Base-by-base conservation (phyloP, 2,329 filamentous ascomycete species). In the Trichophaea hybrida region DNA sequence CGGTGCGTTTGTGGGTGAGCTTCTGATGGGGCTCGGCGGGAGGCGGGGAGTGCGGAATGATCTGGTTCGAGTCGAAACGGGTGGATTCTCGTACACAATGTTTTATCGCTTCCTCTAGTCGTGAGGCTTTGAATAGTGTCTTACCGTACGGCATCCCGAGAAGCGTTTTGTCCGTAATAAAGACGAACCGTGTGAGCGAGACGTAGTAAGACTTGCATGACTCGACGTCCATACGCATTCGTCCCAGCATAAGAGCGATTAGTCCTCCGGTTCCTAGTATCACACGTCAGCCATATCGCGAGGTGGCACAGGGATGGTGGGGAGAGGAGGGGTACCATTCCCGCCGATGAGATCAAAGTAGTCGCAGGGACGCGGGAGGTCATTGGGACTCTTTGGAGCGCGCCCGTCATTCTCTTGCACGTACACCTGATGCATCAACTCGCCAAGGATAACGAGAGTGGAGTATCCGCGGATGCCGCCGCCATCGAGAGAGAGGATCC, bases 161-260 rank as follows among this genome's bases (percentile, higher is more conserved):
- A 67, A 98, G 86, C 4, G 91, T 97, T 76, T 98, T 98, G 75
- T 98, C 93, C 4, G 93, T 97, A 74, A 97, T 86, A 69, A 98
- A 98, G 1, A 98, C 93, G 72, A 85, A 85, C 69, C 86, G 83
- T 35, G 93, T 98, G 80, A 98, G 85, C 68, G 88, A 86, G 68
- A 95, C 89, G 69, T 97, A 98, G 17, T 97, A 83, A 69, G 96
- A 88, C 74, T 96, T 98, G 80, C 93, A 97, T 0, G 89, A 95
- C 72, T 97, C 91, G 38, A 98, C 77, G 69, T 97, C 89, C 66
- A 98, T 81, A 52, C 93, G 84, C 68, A 98, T 74, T 58, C 93
- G 81, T 8, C 93, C 93, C 24, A 98, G 80, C 90, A 96, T 96
- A 63, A 95, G 80, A n/a, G 93, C 93, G 67, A 98, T 97, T 64